Percentiles rank a stretch among this genome's conserved stretches.
Evolutionary conservation across 495 filamentous ascomycete species (phyloP).

Genomic region (Endocarpon pusillum): DNA sequence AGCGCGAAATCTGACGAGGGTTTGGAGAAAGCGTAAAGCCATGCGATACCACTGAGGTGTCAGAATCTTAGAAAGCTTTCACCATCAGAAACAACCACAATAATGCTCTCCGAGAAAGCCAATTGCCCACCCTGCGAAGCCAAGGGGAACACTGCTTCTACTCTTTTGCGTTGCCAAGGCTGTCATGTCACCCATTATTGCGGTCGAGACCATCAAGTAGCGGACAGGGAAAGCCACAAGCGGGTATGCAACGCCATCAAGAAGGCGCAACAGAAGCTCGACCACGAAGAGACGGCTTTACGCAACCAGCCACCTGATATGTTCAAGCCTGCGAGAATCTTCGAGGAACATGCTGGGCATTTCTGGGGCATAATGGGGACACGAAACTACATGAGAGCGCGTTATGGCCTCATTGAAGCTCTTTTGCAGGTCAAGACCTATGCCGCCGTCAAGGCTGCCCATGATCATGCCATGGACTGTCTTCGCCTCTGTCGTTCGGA

Average conservation of each 20-base stretch:
- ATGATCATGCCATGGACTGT: slow-evolving; percentile 20
- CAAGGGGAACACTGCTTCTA: slow-evolving; percentile 7
- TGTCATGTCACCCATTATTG: slow-evolving; percentile 33
- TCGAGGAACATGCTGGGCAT: slow-evolving; percentile 17
- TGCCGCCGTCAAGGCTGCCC: slow-evolving; percentile 19
- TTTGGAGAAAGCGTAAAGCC: no score
- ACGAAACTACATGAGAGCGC: slow-evolving; percentile 26
- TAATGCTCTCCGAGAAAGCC: no score
- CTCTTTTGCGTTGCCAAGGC: slow-evolving; percentile 17
- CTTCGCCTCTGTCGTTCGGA: slow-evolving; percentile 25
- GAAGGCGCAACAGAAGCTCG: slow-evolving; percentile 10
- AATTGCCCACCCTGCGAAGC: no score
- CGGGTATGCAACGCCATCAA: slow-evolving; percentile 23
- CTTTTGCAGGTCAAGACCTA: slow-evolving; percentile 18
- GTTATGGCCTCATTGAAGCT: slow-evolving; percentile 13
- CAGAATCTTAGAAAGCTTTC: no score
- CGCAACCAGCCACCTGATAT: slow-evolving; percentile 14
- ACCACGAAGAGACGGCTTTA: slow-evolving; percentile 19
- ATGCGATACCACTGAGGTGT: no score
- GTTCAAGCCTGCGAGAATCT: slow-evolving; percentile 16
- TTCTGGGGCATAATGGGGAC: slow-evolving; percentile 24
- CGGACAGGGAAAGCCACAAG: slow-evolving; percentile 24
- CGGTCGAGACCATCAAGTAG: slow-evolving; percentile 23
- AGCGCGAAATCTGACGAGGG: no score
- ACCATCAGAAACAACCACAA: no score